phyloP scores from a whole-genome alignment of 768 basidiomycete genomes.

The Lanmaoa rubissima region DNA sequence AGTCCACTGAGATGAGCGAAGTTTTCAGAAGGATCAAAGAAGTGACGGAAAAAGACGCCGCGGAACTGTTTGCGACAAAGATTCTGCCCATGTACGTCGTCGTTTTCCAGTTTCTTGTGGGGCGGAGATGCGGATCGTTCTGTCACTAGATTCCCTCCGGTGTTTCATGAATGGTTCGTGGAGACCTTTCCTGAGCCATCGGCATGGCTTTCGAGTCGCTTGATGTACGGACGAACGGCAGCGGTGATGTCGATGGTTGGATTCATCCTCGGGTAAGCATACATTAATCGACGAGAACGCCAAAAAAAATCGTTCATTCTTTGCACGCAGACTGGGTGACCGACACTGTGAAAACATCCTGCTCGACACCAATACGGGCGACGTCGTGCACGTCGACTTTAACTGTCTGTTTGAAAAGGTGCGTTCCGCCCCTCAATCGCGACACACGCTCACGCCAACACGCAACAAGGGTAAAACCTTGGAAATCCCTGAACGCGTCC shows the following conservation, averaged over 20 bases:
- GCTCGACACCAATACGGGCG: conserved; percentile 83
- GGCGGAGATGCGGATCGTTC: too few relatives aligned
- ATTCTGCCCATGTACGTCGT: conserved; percentile 56
- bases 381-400: conserved; percentile 95
- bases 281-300: too few relatives aligned
- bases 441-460: background rate
- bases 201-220: conserved; percentile 88
- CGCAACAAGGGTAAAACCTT: conserved; percentile 65
- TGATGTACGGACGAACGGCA: conserved; percentile 81
- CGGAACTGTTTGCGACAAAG: conserved; percentile 47
- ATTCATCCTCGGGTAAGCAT: conserved; percentile 80
- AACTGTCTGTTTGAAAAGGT: conserved; percentile 98
- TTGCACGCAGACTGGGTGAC: conserved; percentile 78
- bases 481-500: conserved; percentile 87
- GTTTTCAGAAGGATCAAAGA: conserved; percentile 53
- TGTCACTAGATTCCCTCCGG: conserved; percentile 61
- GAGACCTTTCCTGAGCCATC: conserved; percentile 96
- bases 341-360: conserved; percentile 96
- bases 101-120: too few relatives aligned
- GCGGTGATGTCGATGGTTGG: conserved; percentile 99
- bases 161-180: conserved; percentile 97
- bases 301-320: background rate
- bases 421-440: background rate
- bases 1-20: conserved; percentile 48
- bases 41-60: conserved; percentile 47